Conservation (phyloP, 257 asterid species). For the Gynochthodes officinalis region DNA sequence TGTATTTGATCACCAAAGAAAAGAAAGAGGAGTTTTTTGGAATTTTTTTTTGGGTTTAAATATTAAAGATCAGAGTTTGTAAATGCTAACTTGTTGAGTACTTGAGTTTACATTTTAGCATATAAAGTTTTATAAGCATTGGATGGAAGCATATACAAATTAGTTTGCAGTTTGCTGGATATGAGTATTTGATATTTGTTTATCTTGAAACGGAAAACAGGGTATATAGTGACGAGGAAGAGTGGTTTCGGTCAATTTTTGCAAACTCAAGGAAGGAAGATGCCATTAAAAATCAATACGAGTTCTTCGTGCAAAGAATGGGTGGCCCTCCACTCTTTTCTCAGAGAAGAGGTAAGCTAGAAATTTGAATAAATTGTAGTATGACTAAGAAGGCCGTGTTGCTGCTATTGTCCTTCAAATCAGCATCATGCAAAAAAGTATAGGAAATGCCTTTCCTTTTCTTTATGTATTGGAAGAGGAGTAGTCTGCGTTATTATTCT, state of each 20-base stretch:
- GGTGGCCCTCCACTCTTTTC: constrained; percentile 91
- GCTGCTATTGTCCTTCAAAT: background rate
- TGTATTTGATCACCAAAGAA: background rate
- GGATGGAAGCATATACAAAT: too few relatives aligned
- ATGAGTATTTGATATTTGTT: background rate
- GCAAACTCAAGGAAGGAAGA: constrained; percentile 83
- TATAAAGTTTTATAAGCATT: too few relatives aligned
- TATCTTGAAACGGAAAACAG: constrained; percentile 31
- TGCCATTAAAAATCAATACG: constrained; percentile 95
- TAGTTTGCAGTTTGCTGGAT: background rate
- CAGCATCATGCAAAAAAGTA: too few relatives aligned
- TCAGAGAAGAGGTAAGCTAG: constrained; percentile 70
- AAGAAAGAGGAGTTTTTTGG: background rate
- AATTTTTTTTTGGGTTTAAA: background rate
- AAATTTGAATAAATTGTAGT: background rate
- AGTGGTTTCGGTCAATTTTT: constrained; percentile 86
- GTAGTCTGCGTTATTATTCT: too few relatives aligned
- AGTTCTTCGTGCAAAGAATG: constrained; percentile 90
- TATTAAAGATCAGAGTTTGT: background rate
- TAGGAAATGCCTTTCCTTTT: too few relatives aligned
- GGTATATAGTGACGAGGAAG: constrained; percentile 90
- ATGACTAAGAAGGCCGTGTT: background rate
- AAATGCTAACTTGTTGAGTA: too few relatives aligned
- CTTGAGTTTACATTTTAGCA: background rate
- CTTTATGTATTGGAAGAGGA: too few relatives aligned